Evolutionary conservation across 768 basidiomycete genomes (phyloP), one percentile per base, ranked within the genome.

Genomic region (Phylloporus scabripes): DNA sequence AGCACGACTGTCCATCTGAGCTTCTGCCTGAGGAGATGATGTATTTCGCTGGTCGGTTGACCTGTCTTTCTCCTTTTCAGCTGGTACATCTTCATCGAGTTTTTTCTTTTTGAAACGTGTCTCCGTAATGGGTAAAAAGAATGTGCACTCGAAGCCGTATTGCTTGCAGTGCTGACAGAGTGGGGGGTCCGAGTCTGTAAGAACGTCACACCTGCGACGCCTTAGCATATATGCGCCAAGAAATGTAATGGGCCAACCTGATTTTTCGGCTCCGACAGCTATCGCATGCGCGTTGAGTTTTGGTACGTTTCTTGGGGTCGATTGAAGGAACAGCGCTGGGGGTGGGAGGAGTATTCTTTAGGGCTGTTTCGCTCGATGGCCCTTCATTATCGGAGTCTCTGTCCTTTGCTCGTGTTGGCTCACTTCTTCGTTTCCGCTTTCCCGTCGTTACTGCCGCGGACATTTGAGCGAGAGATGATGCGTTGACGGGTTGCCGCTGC

Each of bases 21-120:
- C 32, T 18, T 83, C 81, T 3, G 67, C 59, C 42, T 72, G 69
- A 6, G 81, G 76, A 34, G 82, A 74, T 9, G 62, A 61, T 21
- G 74, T 72, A 48, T 60, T 66, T 47, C 52, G 58, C 17, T 65
- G 67, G 32, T 67, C 65, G 4, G 36, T 20, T 20, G 63, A 51
- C 42, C 62, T 63, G 15, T 69, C 67, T 42, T 62, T 70, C 33
- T 74, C 74, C 56, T 66, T 65, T 42, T 70, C 64, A 9, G 55
- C 67, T 0, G 71, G 69, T 2, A 72, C 69, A 45, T 87, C 87
- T 58, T 89, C 84, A 60, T 92, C 87, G 38, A 83, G 50, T 57
- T 87, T 86, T 72, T 92, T 92, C 75, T 96, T 96, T 73, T 97
- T 97, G 78, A 97, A 99, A 17, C 96, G 85, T 0, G 96, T 99